phyloP scores from a whole-genome alignment of 805 yeast species.

The Scheffersomyces ergatensis region DNA sequence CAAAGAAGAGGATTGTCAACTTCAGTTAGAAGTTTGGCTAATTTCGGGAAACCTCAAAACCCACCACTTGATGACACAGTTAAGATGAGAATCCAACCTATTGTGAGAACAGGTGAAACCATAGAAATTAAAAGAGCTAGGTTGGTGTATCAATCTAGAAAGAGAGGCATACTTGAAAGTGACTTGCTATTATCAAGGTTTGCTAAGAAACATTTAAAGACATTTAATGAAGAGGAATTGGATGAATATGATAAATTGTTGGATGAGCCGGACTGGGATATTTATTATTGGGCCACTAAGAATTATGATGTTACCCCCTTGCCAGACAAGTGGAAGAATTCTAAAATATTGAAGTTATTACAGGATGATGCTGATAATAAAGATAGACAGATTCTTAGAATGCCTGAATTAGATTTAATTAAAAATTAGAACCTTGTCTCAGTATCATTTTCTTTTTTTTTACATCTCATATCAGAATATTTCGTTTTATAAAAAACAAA shows the following conservation, averaged over 20 bases:
- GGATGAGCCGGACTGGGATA: conserved; percentile 98
- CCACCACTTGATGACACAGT: conserved; percentile 25
- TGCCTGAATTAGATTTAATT: conserved; percentile 59
- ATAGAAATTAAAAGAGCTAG: conserved; percentile 80
- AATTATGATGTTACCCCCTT: conserved; percentile 79
- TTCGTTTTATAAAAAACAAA: too few species aligned
- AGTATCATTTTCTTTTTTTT: too few species aligned
- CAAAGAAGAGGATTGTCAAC: too few species aligned
- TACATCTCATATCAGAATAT: too few species aligned
- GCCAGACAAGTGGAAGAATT: conserved; percentile 81
- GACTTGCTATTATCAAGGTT: conserved; percentile 83
- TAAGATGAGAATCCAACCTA: conserved; percentile 68
- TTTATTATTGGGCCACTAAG: conserved; percentile 94
- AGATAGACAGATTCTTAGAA: conserved; percentile 71
- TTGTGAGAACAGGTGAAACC: conserved; percentile 71
- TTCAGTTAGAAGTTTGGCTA: conserved; percentile 9
- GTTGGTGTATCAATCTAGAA: conserved; percentile 84
- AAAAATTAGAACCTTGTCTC: too few species aligned
- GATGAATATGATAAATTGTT: conserved; percentile 82
- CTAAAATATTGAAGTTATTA: conserved; percentile 58
- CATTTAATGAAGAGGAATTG: conserved; percentile 61
- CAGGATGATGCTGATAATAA: conserved; percentile 75
- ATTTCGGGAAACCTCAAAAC: conserved; percentile 42
- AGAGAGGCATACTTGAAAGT: conserved; percentile 92
- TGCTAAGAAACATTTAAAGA: conserved; percentile 69